Evolutionary conservation across 164 flowering plant species (phyloP).

Genomic region (Protea cynaroides): DNA sequence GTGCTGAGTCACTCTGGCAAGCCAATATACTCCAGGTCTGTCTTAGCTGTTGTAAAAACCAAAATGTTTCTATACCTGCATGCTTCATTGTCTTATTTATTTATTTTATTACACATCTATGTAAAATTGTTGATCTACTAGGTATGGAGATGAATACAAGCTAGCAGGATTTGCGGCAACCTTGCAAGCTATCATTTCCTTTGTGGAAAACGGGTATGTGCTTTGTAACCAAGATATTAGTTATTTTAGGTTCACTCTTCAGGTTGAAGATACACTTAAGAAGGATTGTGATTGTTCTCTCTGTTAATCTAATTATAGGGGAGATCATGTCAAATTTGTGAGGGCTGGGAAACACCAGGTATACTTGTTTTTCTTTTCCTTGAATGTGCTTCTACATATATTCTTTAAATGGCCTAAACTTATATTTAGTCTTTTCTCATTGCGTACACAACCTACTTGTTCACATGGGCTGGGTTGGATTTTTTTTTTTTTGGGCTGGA

Average conservation of each 20-base stretch:
- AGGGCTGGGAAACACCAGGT: conserved; percentile 99
- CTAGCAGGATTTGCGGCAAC: conserved; percentile 99
- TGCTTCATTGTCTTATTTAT: no score
- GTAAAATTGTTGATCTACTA: conserved; percentile 15
- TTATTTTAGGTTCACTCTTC: background rate
- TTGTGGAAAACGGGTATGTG: conserved; percentile 93
- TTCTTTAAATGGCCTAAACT: background rate
- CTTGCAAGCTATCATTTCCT: conserved; percentile 95
- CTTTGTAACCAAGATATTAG: background rate
- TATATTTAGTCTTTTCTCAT: background rate
- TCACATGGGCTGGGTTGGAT: no score
- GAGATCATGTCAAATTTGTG: conserved; percentile 76
- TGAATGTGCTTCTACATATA: no score
- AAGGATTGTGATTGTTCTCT: conserved; percentile 7
- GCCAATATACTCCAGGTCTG: conserved; percentile 93
- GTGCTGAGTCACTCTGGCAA: conserved; percentile 92
- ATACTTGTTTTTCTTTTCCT: background rate
- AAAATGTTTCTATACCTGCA: background rate
- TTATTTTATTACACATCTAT: no score
- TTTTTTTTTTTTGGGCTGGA: no score
- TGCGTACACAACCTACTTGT: no score
- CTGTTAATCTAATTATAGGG: conserved; percentile 45
- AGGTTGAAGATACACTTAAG: background rate
- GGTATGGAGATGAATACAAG: conserved; percentile 97
- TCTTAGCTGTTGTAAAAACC: background rate